These are phyloP conservation scores for Cladobotryum protrusum DNA, from an alignment of 2,329 filamentous ascomycete genomes.

Conservation along the genomic window DNA sequence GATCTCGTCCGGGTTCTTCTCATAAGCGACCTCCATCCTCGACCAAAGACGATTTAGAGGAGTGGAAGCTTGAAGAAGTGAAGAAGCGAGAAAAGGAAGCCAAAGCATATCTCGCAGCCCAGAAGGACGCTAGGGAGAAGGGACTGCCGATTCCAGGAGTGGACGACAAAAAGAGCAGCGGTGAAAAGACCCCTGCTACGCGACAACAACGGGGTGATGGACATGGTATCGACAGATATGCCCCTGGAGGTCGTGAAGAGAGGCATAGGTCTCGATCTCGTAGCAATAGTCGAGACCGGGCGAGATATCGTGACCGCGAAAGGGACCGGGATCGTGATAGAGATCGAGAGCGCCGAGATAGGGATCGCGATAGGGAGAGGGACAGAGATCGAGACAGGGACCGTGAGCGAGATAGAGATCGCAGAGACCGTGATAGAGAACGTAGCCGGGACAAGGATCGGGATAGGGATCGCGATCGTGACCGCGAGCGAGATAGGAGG, in stretches of 20 bases:
- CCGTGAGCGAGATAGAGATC: constrained; percentile 27
- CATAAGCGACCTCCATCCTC: constrained; percentile 31
- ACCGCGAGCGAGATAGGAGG: constrained; percentile 32
- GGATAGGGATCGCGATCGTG: constrained; percentile 39
- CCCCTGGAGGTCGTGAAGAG: constrained; percentile 38
- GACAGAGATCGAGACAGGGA: constrained; percentile 32
- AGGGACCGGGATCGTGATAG: constrained; percentile 23
- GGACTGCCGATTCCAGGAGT: constrained; percentile 52
- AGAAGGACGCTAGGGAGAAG: constrained; percentile 54
- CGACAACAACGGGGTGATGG: constrained; percentile 19
- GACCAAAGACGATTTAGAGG: constrained; percentile 44
- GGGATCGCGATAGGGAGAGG: constrained; percentile 29
- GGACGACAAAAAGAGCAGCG: constrained; percentile 43
- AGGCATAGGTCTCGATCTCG: constrained; percentile 31
- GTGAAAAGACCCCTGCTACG: constrained; percentile 41
- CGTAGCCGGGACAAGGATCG: constrained; percentile 35
- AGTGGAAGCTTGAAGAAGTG: constrained; percentile 56
- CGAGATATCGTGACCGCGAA: constrained; percentile 32
- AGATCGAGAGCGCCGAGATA: constrained; percentile 27
- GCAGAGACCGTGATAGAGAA: constrained; percentile 27
- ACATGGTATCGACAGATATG: constrained; percentile 39
- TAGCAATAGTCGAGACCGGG: constrained; percentile 29
- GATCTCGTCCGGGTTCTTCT: constrained; percentile 33
- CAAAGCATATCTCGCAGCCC: constrained; percentile 57
- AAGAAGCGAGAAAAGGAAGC: constrained; percentile 58